These are phyloP conservation scores for Camellia oleifera DNA, from an alignment of 179 eudicot species.

Conservation along the genomic window DNA sequence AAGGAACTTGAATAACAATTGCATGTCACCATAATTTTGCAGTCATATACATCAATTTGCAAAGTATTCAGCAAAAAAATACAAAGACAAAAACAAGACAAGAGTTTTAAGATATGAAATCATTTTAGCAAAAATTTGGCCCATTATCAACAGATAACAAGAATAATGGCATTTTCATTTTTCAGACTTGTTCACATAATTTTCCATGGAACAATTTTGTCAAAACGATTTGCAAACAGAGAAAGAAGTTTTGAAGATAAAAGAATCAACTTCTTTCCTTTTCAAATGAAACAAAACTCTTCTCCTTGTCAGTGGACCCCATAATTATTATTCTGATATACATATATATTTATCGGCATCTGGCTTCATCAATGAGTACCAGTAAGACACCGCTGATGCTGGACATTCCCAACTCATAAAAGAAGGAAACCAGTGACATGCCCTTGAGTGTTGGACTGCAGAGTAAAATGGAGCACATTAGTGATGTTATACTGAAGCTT, in stretches of 20 bases:
- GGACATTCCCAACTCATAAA: slow-evolving; percentile 86
- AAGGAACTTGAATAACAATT: not conserved
- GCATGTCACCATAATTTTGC: not conserved
- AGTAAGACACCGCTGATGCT: slow-evolving; percentile 72
- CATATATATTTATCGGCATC: not conserved
- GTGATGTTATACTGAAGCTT: not conserved
- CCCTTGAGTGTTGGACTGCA: slow-evolving; percentile 66
- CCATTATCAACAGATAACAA: not conserved
- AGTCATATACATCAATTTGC: not conserved
- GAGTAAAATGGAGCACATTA: slow-evolving; percentile 21
- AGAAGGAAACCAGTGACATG: slow-evolving; percentile 70
- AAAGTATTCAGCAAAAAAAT: not conserved
- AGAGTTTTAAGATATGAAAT: not conserved
- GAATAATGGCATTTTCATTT: not conserved
- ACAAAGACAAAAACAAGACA: not conserved
- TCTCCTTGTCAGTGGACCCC: not conserved
- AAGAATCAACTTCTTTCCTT: not conserved
- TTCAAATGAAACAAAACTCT: not conserved
- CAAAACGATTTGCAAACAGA: not conserved
- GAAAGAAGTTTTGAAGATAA: not conserved
- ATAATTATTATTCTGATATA: not conserved
- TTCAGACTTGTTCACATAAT: not conserved
- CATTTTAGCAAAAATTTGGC: not conserved
- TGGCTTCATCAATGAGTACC: slow-evolving; percentile 32
- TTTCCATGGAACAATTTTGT: not conserved